Evolutionary conservation across 805 yeast genomes (phyloP).

Genomic region (Kodamaea kaohsiungensis): DNA sequence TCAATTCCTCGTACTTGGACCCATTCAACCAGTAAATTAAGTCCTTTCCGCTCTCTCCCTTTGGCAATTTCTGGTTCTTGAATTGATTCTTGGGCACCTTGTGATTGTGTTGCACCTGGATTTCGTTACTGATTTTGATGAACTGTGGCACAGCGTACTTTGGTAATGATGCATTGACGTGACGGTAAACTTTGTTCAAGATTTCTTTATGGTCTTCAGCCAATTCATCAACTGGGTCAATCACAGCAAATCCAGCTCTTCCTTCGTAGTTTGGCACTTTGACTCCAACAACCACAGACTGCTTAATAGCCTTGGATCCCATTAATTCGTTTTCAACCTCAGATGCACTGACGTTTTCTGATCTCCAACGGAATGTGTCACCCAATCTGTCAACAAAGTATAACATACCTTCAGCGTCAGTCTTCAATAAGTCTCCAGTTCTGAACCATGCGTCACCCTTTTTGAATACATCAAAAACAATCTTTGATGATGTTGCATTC

Average conservation of each 20-base stretch:
- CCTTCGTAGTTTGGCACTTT: slow-evolving; percentile 89
- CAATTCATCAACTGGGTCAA: slow-evolving; percentile 51
- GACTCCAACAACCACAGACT: slow-evolving; percentile 85
- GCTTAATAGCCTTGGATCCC: slow-evolving; percentile 49
- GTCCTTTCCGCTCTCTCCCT: slow-evolving; percentile 61
- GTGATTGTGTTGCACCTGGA: slow-evolving; percentile 76
- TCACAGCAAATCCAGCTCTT: slow-evolving; percentile 86
- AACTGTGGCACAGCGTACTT: slow-evolving; percentile 85
- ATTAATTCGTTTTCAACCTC: slow-evolving; percentile 84
- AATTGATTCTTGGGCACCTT: slow-evolving; percentile 72
- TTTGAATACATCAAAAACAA: slow-evolving; percentile 68
- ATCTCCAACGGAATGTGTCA: slow-evolving; percentile 95
- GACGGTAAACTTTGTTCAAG: slow-evolving; percentile 31
- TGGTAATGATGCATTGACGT: slow-evolving; percentile 54
- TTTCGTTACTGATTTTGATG: slow-evolving; percentile 60
- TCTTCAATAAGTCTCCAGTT: slow-evolving; percentile 77
- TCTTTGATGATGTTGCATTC: slow-evolving; percentile 75
- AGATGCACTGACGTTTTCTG: slow-evolving; percentile 90
- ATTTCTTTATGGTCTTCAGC: slow-evolving; percentile 35
- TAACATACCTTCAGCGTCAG: slow-evolving; percentile 66
- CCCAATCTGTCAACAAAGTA: slow-evolving; percentile 92
- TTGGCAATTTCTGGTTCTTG: slow-evolving; percentile 68
- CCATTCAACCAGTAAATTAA: slow-evolving; percentile 69
- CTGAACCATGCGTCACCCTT: slow-evolving; percentile 92
- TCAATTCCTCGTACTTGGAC: slow-evolving; percentile 57